phyloP scores from a whole-genome alignment of 2,329 filamentous ascomycete species.

The Celoporthe dispersa region DNA sequence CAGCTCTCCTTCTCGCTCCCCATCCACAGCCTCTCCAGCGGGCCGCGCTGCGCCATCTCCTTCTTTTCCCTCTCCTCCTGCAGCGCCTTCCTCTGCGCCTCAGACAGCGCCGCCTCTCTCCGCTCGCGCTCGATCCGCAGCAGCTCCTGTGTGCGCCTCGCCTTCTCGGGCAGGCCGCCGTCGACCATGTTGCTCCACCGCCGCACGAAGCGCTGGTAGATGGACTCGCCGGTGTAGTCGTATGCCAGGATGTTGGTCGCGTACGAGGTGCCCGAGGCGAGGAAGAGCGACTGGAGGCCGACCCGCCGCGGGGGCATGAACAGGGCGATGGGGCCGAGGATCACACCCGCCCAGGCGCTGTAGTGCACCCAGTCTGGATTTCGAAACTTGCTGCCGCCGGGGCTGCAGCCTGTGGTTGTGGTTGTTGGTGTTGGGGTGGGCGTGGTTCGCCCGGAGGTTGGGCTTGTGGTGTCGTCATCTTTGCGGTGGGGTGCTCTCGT shows the following conservation, averaged over 20 bases:
- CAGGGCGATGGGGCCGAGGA: constrained; percentile 53
- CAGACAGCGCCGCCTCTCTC: constrained; percentile 40
- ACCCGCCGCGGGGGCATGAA: constrained; percentile 56
- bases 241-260: constrained; percentile 59
- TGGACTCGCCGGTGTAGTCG: constrained; percentile 60
- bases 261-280: constrained; percentile 55
- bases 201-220: constrained; percentile 51
- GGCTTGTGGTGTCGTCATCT: constrained; percentile 26
- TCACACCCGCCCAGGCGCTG: constrained; percentile 51
- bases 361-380: constrained; percentile 49
- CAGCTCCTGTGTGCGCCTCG: constrained; percentile 51
- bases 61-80: constrained; percentile 34
- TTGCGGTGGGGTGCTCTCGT: too few relatives aligned
- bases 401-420: constrained; percentile 2
- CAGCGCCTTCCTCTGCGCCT: constrained; percentile 39
- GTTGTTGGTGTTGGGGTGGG: background rate
- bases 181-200: constrained; percentile 52
- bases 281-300: constrained; percentile 55
- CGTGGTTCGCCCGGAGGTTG: constrained; percentile 15
- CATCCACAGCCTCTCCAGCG: constrained; percentile 60
- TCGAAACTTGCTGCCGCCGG: constrained; percentile 17
- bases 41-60: constrained; percentile 32
- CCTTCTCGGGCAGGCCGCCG: constrained; percentile 61
- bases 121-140: constrained; percentile 51
- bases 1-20: constrained; percentile 60